Conservation (phyloP, 768 basidiomycete species). For the Tricholoma bakamatsutake region DNA sequence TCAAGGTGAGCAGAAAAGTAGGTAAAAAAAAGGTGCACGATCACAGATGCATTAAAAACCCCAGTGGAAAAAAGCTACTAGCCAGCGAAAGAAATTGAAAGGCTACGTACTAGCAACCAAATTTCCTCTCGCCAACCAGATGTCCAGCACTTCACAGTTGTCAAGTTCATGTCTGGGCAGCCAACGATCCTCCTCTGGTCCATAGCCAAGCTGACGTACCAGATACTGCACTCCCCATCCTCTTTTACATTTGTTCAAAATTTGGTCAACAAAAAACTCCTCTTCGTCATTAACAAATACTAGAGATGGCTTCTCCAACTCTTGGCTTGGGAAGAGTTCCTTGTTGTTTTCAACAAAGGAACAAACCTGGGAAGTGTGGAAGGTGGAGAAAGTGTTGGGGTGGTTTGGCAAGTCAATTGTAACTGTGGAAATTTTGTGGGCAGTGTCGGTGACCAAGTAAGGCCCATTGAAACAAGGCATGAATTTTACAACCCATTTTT, state of each 20-base stretch:
- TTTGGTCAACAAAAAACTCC: not conserved
- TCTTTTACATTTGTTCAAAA: not conserved
- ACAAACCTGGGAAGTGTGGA: not conserved
- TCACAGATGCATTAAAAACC: not conserved
- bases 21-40: not conserved
- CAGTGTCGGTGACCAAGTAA: not conserved
- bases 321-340: not conserved
- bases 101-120: not conserved
- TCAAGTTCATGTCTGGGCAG: conserved; percentile 14
- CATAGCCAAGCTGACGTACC: conserved; percentile 13
- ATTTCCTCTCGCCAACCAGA: conserved; percentile 2
- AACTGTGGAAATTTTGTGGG: not conserved
- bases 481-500: conserved; percentile 13
- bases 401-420: not conserved
- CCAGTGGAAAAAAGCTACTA: too few species aligned
- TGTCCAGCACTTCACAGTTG: conserved; percentile 14
- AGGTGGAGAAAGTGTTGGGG: not conserved
- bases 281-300: not conserved
- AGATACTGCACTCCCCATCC: not conserved
- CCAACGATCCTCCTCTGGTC: conserved; percentile 12
- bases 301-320: not conserved
- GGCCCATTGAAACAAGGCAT: conserved; percentile 5
- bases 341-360: not conserved
- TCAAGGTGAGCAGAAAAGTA: not conserved
- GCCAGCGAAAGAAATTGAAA: not conserved